Percentiles rank a stretch among this genome's conserved stretches.
These are phyloP conservation scores for Cantharellus anzutake DNA, from an alignment of 768 basidiomycete species.

Conservation along the genomic window DNA sequence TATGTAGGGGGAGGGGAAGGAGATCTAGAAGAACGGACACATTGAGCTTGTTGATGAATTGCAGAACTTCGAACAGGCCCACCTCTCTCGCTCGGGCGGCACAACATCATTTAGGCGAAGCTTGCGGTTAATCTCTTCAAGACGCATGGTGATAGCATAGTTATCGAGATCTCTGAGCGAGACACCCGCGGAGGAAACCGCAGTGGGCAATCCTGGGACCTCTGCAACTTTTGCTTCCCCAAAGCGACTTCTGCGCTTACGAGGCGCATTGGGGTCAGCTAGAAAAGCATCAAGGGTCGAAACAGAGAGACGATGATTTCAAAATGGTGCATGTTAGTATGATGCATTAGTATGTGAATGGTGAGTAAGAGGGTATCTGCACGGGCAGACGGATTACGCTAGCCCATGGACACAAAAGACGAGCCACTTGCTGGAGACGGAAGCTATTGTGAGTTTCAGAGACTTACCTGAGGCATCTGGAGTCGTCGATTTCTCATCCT, in stretches of 20 bases:
- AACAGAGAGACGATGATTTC: constrained; percentile 4
- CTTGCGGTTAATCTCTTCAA: constrained; percentile 97
- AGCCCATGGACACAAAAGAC: too few species aligned
- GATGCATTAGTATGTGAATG: constrained; percentile 12
- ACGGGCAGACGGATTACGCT: too few species aligned
- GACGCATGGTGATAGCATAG: constrained; percentile 86
- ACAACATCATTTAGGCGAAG: constrained; percentile 85
- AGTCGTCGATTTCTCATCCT: constrained; percentile 35
- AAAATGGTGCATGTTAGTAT: constrained; percentile 14
- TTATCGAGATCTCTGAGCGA: constrained; percentile 93
- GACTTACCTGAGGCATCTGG: constrained; percentile 59
- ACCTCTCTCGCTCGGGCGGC: constrained; percentile 90
- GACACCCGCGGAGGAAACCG: constrained; percentile 82
- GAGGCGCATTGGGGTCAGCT: constrained; percentile 73
- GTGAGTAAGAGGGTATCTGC: too few species aligned
- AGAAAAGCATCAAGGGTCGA: constrained; percentile 18
- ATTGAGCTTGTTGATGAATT: not conserved
- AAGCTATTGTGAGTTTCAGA: constrained; percentile 9
- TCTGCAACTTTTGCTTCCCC: constrained; percentile 74
- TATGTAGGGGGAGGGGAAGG: constrained; percentile 95
- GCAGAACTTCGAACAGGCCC: constrained; percentile 10
- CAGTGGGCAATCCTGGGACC: constrained; percentile 84
- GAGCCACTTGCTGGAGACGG: too few species aligned
- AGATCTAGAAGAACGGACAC: constrained; percentile 32
- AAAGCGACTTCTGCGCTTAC: constrained; percentile 95